Base-by-base conservation (phyloP, 2,329 filamentous ascomycete genomes). In the Cladosporium sp. region DNA sequence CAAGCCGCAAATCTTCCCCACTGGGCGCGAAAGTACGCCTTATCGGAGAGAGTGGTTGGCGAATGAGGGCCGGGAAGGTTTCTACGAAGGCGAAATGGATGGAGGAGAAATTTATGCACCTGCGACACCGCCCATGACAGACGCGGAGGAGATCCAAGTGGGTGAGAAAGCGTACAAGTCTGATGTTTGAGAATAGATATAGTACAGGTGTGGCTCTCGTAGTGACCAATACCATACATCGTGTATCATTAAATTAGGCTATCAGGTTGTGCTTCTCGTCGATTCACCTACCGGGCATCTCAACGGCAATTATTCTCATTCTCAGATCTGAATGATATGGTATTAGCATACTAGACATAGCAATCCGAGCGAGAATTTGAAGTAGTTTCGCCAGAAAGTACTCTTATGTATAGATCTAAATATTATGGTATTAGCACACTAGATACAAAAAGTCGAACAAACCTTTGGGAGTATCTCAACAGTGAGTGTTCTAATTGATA, bases 41-140 rank as follows among this genome's bases (percentile, higher is more conserved):
- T 59, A 58, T 4, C 44, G 62, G 58, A 15, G 62, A 24, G 66
- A 67, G 47, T 67, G 66, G 66, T 41, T 67, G 36, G 66, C 57
- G 3, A 65, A 67, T 24, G 62, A 65, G 11, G 62, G 62, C 15
- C 62, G 66, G 10, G 62, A 67, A 52, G 66, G 66, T 2, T 67
- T 67, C 32, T 65, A 62, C 36, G 62, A 67, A 32, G 62, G 57
- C 2, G 66, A 67, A 32, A 32, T 14, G 21, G 66, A 59, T 14
- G 58, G 57, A 10, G 63, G 18, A 14, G 62, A 59, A 18, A 12
- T 65, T 15, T 67, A 60, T 55, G 66, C 66, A 26, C 62, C 66
- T 51, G 47, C 66, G n/a, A 67, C 62, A 18, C 66, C 66, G 36
- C 62, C 66, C 44, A 34, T 59, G 7, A 62, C 38, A 10, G 62